Evolutionary conservation across 371 early-diverging fungal genomes (phyloP).

Genomic region (Rhizopus arrhizus): DNA sequence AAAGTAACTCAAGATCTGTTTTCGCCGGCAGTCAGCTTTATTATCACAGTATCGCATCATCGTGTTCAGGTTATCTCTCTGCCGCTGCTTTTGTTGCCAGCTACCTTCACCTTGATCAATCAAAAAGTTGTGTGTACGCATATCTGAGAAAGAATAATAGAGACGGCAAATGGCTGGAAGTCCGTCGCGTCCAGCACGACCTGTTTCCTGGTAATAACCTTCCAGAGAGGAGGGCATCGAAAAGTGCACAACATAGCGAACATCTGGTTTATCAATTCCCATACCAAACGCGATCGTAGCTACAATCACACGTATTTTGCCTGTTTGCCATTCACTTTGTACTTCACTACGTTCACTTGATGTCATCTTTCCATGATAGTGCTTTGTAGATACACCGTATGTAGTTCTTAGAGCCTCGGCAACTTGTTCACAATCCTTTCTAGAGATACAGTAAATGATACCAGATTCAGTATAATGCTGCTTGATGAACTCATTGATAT

Average conservation of each 20-base stretch:
- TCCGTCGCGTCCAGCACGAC: constrained; percentile 99
- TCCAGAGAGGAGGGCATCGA: constrained; percentile 95
- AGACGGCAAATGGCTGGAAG: constrained; percentile 83
- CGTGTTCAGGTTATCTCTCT: constrained; percentile 81
- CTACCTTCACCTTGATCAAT: constrained; percentile 90
- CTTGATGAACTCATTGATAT: constrained; percentile 82
- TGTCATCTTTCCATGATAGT: constrained; percentile 94
- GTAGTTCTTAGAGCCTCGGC: constrained; percentile 65
- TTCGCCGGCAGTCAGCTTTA: constrained; percentile 89
- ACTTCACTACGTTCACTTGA: constrained; percentile 79
- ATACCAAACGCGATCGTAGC: constrained; percentile 99
- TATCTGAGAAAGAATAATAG: constrained; percentile 88
- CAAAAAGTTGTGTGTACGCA: constrained; percentile 67
- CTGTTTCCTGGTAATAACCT: constrained; percentile 99
- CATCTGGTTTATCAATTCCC: constrained; percentile 99
- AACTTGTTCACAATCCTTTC: constrained; percentile 88
- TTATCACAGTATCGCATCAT: constrained; percentile 97
- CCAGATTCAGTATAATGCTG: constrained; percentile 81
- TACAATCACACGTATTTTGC: constrained; percentile 86
- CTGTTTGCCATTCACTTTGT: constrained; percentile 89
- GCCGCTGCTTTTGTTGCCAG: constrained; percentile 83
- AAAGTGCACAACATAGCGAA: constrained; percentile 98
- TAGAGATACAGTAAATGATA: constrained; percentile 96
- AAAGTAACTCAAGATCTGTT: constrained; percentile 94
- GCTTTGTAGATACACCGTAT: constrained; percentile 56